phyloP scores from a whole-genome alignment of 2,329 filamentous ascomycete species.

The Beauveria rudraprayagi region DNA sequence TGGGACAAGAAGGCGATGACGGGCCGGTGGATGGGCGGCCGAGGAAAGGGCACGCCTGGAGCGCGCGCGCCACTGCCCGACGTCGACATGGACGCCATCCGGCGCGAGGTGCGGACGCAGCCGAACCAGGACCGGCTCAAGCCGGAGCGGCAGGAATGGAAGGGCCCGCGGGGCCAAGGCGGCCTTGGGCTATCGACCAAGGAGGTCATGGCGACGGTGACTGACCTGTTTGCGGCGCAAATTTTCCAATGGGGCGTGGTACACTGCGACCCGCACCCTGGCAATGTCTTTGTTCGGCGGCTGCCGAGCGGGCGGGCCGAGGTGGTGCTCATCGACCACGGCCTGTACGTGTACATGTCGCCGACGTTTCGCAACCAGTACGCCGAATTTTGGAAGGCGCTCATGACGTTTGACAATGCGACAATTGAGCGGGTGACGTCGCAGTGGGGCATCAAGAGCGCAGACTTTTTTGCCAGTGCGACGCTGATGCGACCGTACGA shows the following conservation, averaged over 20 bases:
- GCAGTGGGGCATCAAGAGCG: slow-evolving; percentile 80
- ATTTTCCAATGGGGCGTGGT: slow-evolving; percentile 97
- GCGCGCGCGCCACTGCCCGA: slow-evolving; percentile 55
- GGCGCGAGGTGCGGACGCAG: slow-evolving; percentile 40
- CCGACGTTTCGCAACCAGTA: slow-evolving; percentile 81
- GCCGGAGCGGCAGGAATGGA: slow-evolving; percentile 73
- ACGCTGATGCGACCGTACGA: slow-evolving; percentile 87
- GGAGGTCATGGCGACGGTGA: slow-evolving; percentile 92
- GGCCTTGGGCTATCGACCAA: slow-evolving; percentile 76
- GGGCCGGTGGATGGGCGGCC: slow-evolving; percentile 68
- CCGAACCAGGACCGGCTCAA: slow-evolving; percentile 58
- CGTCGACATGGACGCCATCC: slow-evolving; percentile 39
- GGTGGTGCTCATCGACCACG: slow-evolving; percentile 93
- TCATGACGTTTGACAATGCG: slow-evolving; percentile 87
- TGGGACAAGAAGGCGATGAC: slow-evolving; percentile 86
- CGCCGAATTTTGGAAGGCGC: slow-evolving; percentile 82
- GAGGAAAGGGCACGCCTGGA: slow-evolving; percentile 69
- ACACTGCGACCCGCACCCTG: slow-evolving; percentile 94
- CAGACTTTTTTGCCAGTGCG: slow-evolving; percentile 85
- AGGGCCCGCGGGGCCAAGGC: slow-evolving; percentile 61
- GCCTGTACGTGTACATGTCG: slow-evolving; percentile 87
- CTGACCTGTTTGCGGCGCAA: slow-evolving; percentile 92
- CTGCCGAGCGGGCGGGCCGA: slow-evolving; percentile 75
- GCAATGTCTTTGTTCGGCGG: slow-evolving; percentile 92
- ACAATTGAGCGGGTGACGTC: slow-evolving; percentile 65